Base-by-base conservation (phyloP, 257 asterid species). In the Nicotiana attenuata region DNA sequence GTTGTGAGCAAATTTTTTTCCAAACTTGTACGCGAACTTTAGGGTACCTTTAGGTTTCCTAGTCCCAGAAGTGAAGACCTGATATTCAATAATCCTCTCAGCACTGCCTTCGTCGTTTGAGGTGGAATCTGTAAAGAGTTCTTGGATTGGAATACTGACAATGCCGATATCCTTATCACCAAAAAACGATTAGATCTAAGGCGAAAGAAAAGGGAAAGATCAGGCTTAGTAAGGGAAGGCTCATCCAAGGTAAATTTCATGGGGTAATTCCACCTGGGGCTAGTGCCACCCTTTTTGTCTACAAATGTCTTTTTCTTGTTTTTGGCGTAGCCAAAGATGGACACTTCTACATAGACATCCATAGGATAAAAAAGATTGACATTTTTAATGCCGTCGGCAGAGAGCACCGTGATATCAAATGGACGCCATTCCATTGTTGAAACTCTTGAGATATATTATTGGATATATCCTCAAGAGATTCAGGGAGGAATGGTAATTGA, bases 221-320 rank as follows among this genome's bases (percentile, higher is more conserved):
- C 45, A 22, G 63, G 63, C 50, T 57, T 28, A 14, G 55, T 13
- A 4, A 61, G 67, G 19, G 81, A 57, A 14, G 81, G 67, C 56
- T 77, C 81, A 17, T 66, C 83, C 55, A 81, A 33, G 66, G 55
- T 80, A 77, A 91, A 87, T 14, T 89, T 91, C 92, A 90, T 82
- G 20, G 82, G 89, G 76, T 82, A 88, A 67, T 88, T 91, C 96
- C 94, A 91, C 10, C 80, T 88, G n/a, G 96, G 94, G 6, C 24
- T 29, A 50, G 86, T 68, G 52, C 91, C 92, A 81, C 85, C 86
- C 26, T 89, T 84, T 79, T 87, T 90, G 87, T 90, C 91, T n/a
- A 88, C 84, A 82, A 29, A 78, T 59, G 94, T 88, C 26, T 22
- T 80, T 84, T 89, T 81, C 83, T 67, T 85, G 1, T 90, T 90